Conservation (phyloP, 2,329 filamentous ascomycete genomes). For the Ambrosiella cleistominuta region DNA sequence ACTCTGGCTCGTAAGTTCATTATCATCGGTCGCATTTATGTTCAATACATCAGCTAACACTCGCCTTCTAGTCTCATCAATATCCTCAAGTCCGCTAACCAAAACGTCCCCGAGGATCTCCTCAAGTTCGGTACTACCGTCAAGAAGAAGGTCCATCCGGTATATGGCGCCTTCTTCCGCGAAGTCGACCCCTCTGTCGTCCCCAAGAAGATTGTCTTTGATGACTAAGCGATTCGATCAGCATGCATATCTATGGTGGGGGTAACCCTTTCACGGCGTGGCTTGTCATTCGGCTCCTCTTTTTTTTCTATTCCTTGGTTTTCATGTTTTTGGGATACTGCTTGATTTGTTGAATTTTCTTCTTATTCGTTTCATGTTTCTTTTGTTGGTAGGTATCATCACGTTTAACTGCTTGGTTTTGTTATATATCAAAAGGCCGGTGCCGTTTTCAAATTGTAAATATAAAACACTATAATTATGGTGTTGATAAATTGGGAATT, state of each 20-base stretch:
- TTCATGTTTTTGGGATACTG: not conserved
- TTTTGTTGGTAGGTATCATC: not conserved
- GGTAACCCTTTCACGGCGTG: constrained; percentile 2
- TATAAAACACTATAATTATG: constrained; percentile 7
- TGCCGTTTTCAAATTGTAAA: not conserved
- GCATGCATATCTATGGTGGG: not conserved
- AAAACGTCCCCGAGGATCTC: constrained; percentile 74
- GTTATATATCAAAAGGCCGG: not conserved
- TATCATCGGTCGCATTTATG: constrained; percentile 12
- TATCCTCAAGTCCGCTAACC: constrained; percentile 81
- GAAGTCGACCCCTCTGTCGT: constrained; percentile 70
- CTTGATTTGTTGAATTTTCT: not conserved
- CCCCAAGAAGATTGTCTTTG: constrained; percentile 85
- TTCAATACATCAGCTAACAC: not conserved
- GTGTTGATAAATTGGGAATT: not conserved
- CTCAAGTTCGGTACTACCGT: constrained; percentile 95
- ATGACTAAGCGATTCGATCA: constrained; percentile 10
- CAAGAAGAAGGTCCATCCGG: constrained; percentile 95
- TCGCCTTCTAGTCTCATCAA: constrained; percentile 54
- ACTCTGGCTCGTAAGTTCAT: constrained; percentile 63
- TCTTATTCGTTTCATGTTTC: not conserved
- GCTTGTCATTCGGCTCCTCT: not conserved
- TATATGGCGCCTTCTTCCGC: constrained; percentile 91
- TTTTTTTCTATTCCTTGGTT: constrained; percentile 4
- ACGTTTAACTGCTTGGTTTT: not conserved